phyloP scores from a whole-genome alignment of 2,329 filamentous ascomycete genomes.

The Emmonsiellopsis sp. region DNA sequence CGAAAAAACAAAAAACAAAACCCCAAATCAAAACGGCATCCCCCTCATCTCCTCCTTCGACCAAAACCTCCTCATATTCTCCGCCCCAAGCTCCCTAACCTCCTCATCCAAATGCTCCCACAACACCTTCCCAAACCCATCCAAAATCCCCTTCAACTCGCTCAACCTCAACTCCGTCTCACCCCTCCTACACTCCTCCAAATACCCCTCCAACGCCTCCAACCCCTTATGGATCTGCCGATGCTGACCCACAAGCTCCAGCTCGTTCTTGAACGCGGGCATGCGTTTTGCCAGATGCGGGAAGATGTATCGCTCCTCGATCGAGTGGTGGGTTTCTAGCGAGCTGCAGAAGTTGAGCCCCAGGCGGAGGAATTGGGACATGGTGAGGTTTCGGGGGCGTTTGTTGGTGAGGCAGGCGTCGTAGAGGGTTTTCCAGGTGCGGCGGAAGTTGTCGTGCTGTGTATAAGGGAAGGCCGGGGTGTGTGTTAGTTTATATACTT shows the following conservation, averaged over 20 bases:
- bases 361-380: conserved; percentile 58
- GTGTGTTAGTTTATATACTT: conserved; percentile 6
- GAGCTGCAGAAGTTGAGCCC: conserved; percentile 62
- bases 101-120: conserved; percentile 81
- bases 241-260: conserved; percentile 66
- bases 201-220: conserved; percentile 57
- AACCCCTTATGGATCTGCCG: conserved; percentile 68
- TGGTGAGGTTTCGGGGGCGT: conserved; percentile 55
- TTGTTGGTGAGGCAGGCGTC: conserved; percentile 51
- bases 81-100: conserved; percentile 66
- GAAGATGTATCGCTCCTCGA: conserved; percentile 77
- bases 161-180: conserved; percentile 50
- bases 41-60: conserved; percentile 61
- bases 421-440: conserved; percentile 64
- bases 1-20: not conserved
- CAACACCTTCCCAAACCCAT: conserved; percentile 66
- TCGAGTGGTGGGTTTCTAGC: conserved; percentile 68
- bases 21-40: conserved; percentile 54
- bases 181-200: conserved; percentile 52
- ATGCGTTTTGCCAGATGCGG: conserved; percentile 67
- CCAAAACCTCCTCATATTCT: conserved; percentile 85
- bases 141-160: conserved; percentile 63
- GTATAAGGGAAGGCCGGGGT: not conserved
- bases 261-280: conserved; percentile 62
- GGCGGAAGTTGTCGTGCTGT: conserved; percentile 68